These are phyloP conservation scores for Ilex paraguariensis DNA, from an alignment of 305 asterid genomes.

Conservation along the genomic window DNA sequence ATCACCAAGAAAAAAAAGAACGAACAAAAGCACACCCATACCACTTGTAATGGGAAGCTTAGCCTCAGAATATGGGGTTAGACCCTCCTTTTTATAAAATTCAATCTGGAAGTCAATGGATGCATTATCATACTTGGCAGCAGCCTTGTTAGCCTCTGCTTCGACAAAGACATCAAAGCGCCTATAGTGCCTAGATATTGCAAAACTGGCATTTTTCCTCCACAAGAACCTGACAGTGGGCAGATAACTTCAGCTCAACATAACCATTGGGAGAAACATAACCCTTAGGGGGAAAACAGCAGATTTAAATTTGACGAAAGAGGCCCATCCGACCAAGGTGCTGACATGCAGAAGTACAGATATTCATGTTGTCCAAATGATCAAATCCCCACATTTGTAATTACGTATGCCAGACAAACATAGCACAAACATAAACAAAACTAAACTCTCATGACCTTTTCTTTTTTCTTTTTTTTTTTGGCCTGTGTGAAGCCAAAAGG, in stretches of 20 bases:
- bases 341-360: no score
- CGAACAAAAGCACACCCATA: constrained; percentile 5
- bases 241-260: background rate
- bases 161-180: constrained; percentile 81
- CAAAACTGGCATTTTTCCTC: constrained; percentile 84
- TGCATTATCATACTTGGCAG: constrained; percentile 67
- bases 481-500: no score
- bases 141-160: constrained; percentile 88
- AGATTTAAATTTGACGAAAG: no score
- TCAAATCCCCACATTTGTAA: no score
- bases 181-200: constrained; percentile 80
- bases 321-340: no score
- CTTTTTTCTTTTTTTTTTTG: no score
- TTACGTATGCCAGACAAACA: no score
- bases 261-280: no score
- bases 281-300: no score
- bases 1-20: background rate
- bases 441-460: no score
- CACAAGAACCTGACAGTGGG: constrained; percentile 63
- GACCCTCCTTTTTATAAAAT: constrained; percentile 68
- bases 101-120: constrained; percentile 82
- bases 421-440: no score
- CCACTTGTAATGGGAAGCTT: constrained; percentile 82
- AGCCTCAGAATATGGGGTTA: constrained; percentile 55
- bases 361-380: no score